Percentiles rank a stretch among this genome's conserved stretches.
These are phyloP conservation scores for Suhomyces prunicola DNA, from an alignment of 805 yeast genomes.

Conservation along the genomic window DNA sequence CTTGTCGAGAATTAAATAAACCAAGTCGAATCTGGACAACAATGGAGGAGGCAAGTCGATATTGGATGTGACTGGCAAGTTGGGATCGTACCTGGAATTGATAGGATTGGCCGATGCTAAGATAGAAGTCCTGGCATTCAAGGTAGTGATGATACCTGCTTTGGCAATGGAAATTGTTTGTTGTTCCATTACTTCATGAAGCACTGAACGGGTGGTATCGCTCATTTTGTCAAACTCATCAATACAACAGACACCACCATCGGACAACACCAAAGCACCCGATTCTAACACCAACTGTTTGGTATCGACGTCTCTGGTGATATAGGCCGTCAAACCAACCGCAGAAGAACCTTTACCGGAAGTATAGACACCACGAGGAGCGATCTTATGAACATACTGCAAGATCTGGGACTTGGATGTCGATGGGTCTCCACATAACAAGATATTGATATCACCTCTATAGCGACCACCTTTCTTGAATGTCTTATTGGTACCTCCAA, in stretches of 20 bases:
- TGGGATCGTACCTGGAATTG: slow-evolving; percentile 92
- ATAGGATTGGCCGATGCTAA: slow-evolving; percentile 97
- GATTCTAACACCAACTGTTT: slow-evolving; percentile 89
- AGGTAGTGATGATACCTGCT: slow-evolving; percentile 96
- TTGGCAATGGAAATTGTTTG: slow-evolving; percentile 97
- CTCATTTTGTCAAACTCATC: slow-evolving; percentile 99
- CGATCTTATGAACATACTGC: slow-evolving; percentile 94
- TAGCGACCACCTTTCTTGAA: slow-evolving; percentile 89
- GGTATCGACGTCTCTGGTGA: slow-evolving; percentile 91
- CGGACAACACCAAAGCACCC: slow-evolving; percentile 94
- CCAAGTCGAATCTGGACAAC: slow-evolving; percentile 91
- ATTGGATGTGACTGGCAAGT: slow-evolving; percentile 88
- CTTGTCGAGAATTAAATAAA: slow-evolving; percentile 85
- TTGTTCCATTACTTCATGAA: slow-evolving; percentile 99
- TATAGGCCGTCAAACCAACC: slow-evolving; percentile 96
- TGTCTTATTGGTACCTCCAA: slow-evolving; percentile 92
- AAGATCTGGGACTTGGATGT: slow-evolving; percentile 93
- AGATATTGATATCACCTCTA: slow-evolving; percentile 90
- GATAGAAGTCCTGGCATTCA: slow-evolving; percentile 94
- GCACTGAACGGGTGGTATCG: slow-evolving; percentile 87
- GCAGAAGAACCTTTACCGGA: slow-evolving; percentile 99
- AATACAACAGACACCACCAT: slow-evolving; percentile 98
- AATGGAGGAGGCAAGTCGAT: slow-evolving; percentile 97
- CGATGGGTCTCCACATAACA: slow-evolving; percentile 97
- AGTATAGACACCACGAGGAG: slow-evolving; percentile 97